Percentiles rank a stretch among this genome's conserved stretches.
phyloP scores from a whole-genome alignment of 768 basidiomycete species.

The Lactarius vividus region DNA sequence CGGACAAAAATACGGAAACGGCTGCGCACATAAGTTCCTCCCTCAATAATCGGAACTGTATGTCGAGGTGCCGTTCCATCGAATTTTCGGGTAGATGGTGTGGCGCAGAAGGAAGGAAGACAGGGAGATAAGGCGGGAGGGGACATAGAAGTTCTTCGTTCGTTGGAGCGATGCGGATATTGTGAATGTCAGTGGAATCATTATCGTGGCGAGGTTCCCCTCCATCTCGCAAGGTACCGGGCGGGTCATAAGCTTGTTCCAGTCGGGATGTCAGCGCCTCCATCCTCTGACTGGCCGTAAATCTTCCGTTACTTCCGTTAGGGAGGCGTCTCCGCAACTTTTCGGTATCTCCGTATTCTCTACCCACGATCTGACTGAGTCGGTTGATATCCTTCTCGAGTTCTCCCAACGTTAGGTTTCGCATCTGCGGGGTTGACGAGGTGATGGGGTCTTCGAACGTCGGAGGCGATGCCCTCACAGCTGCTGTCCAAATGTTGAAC shows the following conservation, averaged over 20 bases:
- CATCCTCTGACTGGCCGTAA: conserved; percentile 28
- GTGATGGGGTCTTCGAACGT: conserved; percentile 47
- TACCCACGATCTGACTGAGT: conserved; percentile 46
- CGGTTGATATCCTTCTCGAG: conserved; percentile 36
- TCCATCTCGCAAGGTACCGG: conserved; percentile 46
- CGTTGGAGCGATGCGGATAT: conserved; percentile 68
- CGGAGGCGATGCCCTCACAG: conserved; percentile 39
- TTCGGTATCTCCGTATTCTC: conserved; percentile 44
- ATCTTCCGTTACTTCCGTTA: not conserved
- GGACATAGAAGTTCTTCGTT: conserved; percentile 56
- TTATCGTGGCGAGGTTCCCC: conserved; percentile 66
- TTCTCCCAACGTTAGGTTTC: conserved; percentile 39
- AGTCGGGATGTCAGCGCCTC: conserved; percentile 42
- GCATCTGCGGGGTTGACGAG: conserved; percentile 31
- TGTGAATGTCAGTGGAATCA: conserved; percentile 50
- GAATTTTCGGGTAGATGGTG: conserved; percentile 55
- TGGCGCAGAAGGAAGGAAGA: conserved; percentile 57
- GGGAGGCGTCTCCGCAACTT: conserved; percentile 13
- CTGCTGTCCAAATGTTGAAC: conserved; percentile 49
- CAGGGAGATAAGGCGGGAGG: conserved; percentile 57
- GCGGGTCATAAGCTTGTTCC: conserved; percentile 49
- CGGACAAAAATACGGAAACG: not conserved
- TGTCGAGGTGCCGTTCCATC: conserved; percentile 67
- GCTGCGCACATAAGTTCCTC: conserved; percentile 63
- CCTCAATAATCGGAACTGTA: conserved; percentile 70